Conservation (phyloP, 164 flowering plant genomes). For the Litsea cubeba region DNA sequence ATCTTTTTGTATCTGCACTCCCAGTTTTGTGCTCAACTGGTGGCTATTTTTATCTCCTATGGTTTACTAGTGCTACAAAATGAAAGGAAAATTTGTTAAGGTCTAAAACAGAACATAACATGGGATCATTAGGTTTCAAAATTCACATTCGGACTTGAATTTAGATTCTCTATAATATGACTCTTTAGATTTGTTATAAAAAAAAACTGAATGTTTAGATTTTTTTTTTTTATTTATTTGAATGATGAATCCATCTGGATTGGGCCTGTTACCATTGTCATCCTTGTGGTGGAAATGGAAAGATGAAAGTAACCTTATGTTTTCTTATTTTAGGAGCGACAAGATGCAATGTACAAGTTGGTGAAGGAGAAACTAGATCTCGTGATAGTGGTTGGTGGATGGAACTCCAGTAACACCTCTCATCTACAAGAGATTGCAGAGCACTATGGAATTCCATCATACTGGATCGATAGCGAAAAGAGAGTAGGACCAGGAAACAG, state of each 20-base stretch:
- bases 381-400: constrained; percentile 87
- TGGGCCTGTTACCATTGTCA: too few species aligned
- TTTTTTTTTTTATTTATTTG: too few species aligned
- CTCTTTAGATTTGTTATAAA: too few species aligned
- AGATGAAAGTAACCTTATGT: too few species aligned
- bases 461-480: constrained; percentile 86
- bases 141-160: too few species aligned
- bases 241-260: too few species aligned
- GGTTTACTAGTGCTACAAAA: background rate
- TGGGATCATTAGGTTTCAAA: too few species aligned
- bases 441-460: constrained; percentile 83
- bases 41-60: background rate
- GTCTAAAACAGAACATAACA: too few species aligned
- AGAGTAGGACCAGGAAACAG: constrained; percentile 95
- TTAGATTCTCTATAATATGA: too few species aligned
- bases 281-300: too few species aligned
- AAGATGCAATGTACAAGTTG: constrained; percentile 94
- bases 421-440: constrained; percentile 98
- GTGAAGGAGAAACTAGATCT: constrained; percentile 80
- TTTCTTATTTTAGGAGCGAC: constrained; percentile 59
- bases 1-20: too few species aligned
- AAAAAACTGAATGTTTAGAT: too few species aligned
- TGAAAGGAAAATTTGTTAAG: background rate
- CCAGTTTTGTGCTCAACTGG: background rate
- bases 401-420: constrained; percentile 98